Evolutionary conservation across 2,329 filamentous ascomycete species (phyloP).

Genomic region (Microdochium trichocladiopsis): DNA sequence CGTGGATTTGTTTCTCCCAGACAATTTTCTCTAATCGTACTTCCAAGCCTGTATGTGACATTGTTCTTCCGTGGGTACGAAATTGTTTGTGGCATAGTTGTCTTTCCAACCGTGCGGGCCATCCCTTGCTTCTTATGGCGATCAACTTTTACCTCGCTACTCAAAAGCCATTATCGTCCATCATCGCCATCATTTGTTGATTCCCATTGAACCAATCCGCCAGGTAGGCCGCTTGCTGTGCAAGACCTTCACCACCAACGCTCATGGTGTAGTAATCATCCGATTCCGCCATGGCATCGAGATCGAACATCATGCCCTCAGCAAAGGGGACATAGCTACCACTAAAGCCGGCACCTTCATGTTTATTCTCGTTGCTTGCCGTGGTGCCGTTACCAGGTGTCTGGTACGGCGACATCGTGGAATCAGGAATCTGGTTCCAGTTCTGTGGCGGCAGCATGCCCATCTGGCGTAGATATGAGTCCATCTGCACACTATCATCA

Average conservation of each 20-base stretch:
- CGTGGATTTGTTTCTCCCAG: too few species aligned
- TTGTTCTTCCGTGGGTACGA: too few species aligned
- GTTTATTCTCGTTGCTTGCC: too few species aligned
- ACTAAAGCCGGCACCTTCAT: too few species aligned
- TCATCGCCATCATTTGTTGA: constrained; percentile 55
- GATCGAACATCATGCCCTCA: background rate
- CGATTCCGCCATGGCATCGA: background rate
- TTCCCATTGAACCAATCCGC: constrained; percentile 63
- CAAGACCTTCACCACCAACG: background rate
- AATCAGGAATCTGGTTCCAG: background rate
- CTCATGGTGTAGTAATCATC: background rate
- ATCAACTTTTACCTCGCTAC: too few species aligned
- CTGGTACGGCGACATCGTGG: background rate
- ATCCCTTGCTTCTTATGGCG: too few species aligned
- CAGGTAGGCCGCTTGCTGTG: constrained; percentile 35
- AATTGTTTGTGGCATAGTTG: too few species aligned
- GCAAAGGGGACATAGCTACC: too few species aligned
- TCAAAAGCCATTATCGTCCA: constrained; percentile 50
- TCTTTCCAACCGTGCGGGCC: too few species aligned
- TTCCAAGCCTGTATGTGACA: too few species aligned
- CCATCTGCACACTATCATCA: background rate
- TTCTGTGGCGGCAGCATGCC: background rate
- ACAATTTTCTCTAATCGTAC: too few species aligned
- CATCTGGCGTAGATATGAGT: background rate
- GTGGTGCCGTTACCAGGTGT: too few species aligned